These are phyloP conservation scores for Chaetoscypha palmicola DNA, from an alignment of 2,329 filamentous ascomycete genomes.

Conservation along the genomic window DNA sequence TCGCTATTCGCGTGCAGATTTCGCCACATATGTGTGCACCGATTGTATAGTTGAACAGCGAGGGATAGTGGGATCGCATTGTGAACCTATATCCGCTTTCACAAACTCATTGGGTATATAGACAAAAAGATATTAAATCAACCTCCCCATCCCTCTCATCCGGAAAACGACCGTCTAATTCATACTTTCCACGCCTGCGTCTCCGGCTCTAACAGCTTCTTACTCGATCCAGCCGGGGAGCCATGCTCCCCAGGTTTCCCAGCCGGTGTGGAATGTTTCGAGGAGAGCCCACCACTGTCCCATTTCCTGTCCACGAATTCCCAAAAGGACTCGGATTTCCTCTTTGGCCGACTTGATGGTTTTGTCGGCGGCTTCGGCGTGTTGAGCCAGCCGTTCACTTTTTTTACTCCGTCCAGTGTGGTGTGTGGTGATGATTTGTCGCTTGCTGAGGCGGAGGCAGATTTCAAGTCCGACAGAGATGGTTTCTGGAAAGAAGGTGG, in stretches of 20 bases:
- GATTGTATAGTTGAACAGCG: too few relatives aligned
- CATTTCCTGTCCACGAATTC: constrained; percentile 25
- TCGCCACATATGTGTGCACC: too few relatives aligned
- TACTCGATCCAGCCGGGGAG: neutral
- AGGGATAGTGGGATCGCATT: too few relatives aligned
- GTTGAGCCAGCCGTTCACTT: neutral
- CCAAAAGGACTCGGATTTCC: constrained; percentile 11
- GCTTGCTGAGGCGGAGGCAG: neutral
- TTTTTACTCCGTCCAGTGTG: neutral
- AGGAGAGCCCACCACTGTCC: constrained; percentile 6
- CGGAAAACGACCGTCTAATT: too few relatives aligned
- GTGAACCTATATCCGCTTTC: too few relatives aligned
- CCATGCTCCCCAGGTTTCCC: constrained; percentile 9
- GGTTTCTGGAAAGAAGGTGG: too few relatives aligned
- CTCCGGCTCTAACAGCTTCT: constrained; percentile 11
- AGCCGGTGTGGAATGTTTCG: constrained; percentile 5
- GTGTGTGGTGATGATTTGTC: neutral
- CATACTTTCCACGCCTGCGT: constrained; percentile 12
- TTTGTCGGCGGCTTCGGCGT: too few relatives aligned
- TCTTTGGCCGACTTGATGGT: too few relatives aligned
- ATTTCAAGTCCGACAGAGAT: neutral
- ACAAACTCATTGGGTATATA: too few relatives aligned
- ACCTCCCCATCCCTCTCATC: too few relatives aligned
- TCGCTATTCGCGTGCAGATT: too few relatives aligned
- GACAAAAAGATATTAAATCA: too few relatives aligned